Evolutionary conservation across 2,329 filamentous ascomycete species (phyloP).

Genomic region (Emergomyces pasteurianus): DNA sequence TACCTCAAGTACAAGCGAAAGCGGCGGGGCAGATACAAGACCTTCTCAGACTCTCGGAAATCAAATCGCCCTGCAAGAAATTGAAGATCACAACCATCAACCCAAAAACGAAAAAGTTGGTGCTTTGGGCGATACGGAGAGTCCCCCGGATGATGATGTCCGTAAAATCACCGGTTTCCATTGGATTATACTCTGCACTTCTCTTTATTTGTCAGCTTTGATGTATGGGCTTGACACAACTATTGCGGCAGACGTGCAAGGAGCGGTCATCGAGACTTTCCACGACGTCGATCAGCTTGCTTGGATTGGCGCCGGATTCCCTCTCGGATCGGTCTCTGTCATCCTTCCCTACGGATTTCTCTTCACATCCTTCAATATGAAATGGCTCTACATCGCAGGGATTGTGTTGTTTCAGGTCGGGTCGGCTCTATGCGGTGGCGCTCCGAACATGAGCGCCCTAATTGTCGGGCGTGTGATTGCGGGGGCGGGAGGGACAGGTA

Average conservation of each 20-base stretch:
- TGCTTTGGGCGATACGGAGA: background rate
- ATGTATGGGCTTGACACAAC: conserved; percentile 33
- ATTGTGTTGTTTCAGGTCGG: conserved; percentile 22
- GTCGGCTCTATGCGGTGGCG: conserved; percentile 32
- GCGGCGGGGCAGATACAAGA: background rate
- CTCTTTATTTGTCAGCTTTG: conserved; percentile 28
- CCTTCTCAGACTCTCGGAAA: background rate
- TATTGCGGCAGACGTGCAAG: conserved; percentile 39
- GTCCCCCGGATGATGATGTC: background rate
- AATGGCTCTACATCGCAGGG: conserved; percentile 28
- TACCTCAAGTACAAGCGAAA: background rate
- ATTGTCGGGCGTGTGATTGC: conserved; percentile 32
- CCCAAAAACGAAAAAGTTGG: background rate
- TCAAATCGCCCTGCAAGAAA: background rate
- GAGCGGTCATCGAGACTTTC: conserved; percentile 29
- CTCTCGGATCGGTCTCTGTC: conserved; percentile 31
- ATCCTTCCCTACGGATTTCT: conserved; percentile 28
- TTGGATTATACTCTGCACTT: conserved; percentile 14
- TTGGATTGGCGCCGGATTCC: conserved; percentile 34
- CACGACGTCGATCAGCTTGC: conserved; percentile 27
- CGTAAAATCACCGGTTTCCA: background rate
- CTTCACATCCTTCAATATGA: conserved; percentile 35
- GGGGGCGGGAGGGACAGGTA: conserved; percentile 23
- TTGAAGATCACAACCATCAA: background rate
- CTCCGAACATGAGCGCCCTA: conserved; percentile 34